Evolutionary conservation across 305 asterid species (phyloP).

Genomic region (Plantago coronopus): DNA sequence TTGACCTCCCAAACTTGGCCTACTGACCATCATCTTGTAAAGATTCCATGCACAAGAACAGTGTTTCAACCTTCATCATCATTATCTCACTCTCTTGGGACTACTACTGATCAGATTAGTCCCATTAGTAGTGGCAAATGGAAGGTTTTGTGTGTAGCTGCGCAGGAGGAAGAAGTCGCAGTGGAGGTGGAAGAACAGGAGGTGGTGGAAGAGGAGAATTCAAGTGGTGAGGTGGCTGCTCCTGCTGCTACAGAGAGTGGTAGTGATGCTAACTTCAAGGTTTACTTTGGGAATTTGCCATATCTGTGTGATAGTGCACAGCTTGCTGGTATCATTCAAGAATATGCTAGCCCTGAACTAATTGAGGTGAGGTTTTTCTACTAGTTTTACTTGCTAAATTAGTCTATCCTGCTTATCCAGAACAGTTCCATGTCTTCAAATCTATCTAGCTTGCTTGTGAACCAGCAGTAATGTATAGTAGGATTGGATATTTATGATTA

Average conservation of each 20-base stretch:
- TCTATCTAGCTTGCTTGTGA: no score
- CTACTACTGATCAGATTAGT: constrained; percentile 20
- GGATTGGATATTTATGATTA: no score
- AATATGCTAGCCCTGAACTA: constrained; percentile 75
- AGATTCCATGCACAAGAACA: constrained; percentile 39
- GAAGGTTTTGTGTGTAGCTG: constrained; percentile 41
- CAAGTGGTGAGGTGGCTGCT: constrained; percentile 26
- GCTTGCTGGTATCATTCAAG: constrained; percentile 88
- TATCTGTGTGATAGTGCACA: constrained; percentile 82
- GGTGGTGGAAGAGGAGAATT: constrained; percentile 6
- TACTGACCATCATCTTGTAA: constrained; percentile 28
- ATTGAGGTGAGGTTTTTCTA: constrained; percentile 53
- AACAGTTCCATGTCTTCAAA: no score
- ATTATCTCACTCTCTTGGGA: constrained; percentile 30
- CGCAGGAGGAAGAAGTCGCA: constrained; percentile 60
- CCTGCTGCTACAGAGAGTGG: constrained; percentile 4
- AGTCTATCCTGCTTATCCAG: no score
- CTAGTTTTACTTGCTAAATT: not conserved
- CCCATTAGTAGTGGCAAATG: constrained; percentile 29
- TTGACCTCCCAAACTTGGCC: constrained; percentile 35
- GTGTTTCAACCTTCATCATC: constrained; percentile 23
- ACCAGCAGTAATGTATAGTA: no score
- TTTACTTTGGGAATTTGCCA: constrained; percentile 87
- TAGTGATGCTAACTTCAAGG: constrained; percentile 47
- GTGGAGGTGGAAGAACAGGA: constrained; percentile 28